Evolutionary conservation across 2,329 filamentous ascomycete species (phyloP).

Genomic region (Penicillium sp.): DNA sequence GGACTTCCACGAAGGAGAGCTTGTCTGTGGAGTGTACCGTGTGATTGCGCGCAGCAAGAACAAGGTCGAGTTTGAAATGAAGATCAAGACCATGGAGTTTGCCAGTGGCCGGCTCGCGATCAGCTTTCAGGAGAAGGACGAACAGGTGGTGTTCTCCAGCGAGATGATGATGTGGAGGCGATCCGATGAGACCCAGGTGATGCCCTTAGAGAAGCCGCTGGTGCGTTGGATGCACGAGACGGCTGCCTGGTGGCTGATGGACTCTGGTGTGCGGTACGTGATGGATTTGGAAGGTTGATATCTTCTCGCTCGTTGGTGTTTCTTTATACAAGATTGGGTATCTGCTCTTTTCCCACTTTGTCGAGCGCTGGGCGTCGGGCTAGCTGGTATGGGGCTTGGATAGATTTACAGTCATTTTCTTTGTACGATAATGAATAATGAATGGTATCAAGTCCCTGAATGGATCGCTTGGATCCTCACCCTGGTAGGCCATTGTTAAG

Average conservation of each 20-base stretch:
- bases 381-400: too few relatives aligned
- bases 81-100: conserved; percentile 13
- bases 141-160: conserved; percentile 24
- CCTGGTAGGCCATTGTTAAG: too few relatives aligned
- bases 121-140: conserved; percentile 18
- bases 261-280: conserved; percentile 34
- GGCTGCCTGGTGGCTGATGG: conserved; percentile 38
- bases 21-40: conserved; percentile 34
- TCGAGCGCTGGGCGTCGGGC: too few relatives aligned
- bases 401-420: too few relatives aligned
- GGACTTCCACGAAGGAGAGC: conserved; percentile 30
- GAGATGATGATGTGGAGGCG: conserved; percentile 35
- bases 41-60: conserved; percentile 25
- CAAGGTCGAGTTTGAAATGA: conserved; percentile 34
- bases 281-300: conserved; percentile 18
- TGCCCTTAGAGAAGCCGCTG: conserved; percentile 33
- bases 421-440: too few relatives aligned
- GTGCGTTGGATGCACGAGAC: conserved; percentile 35
- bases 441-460: too few relatives aligned
- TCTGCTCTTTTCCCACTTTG: too few relatives aligned
- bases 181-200: conserved; percentile 12
- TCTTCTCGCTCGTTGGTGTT: background rate
- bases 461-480: too few relatives aligned
- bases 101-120: conserved; percentile 27
- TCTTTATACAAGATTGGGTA: too few relatives aligned